Conservation (phyloP, 345 rosid genomes). For the Reutealis trisperma region DNA sequence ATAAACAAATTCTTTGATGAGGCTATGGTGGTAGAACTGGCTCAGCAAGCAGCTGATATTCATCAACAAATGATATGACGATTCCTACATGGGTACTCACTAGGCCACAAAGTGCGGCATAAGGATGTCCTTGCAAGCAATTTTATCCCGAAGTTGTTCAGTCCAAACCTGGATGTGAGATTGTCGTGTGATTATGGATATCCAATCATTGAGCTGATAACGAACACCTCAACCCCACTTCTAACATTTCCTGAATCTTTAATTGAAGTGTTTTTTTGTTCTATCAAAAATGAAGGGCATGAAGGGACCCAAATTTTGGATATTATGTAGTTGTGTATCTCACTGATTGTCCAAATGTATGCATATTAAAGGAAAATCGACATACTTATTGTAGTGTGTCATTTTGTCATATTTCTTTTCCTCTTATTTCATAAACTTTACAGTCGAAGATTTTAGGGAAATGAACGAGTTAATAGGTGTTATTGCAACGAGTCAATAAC, state of each 20-base stretch:
- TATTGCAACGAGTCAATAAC: no score
- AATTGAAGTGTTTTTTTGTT: not conserved
- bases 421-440: no score
- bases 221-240: not conserved
- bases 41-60: slow-evolving; percentile 78
- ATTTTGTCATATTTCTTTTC: no score
- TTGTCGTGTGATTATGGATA: not conserved
- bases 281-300: not conserved
- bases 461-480: no score
- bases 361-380: not conserved
- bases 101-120: not conserved
- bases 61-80: slow-evolving; percentile 72
- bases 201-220: not conserved
- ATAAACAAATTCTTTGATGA: slow-evolving; percentile 86
- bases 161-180: not conserved
- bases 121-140: not conserved
- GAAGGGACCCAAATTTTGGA: not conserved
- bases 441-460: no score
- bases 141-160: not conserved
- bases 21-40: slow-evolving; percentile 86
- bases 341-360: not conserved
- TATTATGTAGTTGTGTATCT: not conserved
- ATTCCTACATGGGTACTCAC: not conserved
- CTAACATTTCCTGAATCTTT: not conserved
- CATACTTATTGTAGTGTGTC: not conserved